These are phyloP conservation scores for Colletotrichum sp. DNA, from an alignment of 2,329 filamentous ascomycete genomes.

Conservation along the genomic window DNA sequence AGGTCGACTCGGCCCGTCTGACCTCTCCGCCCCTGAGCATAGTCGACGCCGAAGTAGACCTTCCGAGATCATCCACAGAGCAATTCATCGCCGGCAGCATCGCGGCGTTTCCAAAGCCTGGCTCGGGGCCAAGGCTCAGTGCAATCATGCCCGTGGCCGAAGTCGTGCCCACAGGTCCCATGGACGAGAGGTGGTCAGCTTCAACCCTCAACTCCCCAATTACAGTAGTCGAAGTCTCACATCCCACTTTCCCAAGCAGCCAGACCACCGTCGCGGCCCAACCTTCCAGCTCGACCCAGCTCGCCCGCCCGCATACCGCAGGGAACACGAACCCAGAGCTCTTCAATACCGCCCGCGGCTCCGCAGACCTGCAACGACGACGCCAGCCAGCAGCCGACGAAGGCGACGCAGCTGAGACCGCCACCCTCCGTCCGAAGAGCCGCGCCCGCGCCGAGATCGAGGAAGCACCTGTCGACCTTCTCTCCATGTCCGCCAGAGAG, in stretches of 20 bases:
- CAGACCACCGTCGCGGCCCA: neutral
- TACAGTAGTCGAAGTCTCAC: neutral
- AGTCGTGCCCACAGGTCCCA: conserved; percentile 27
- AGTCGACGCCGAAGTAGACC: neutral
- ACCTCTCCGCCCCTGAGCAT: conserved; percentile 3
- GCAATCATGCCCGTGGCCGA: conserved; percentile 45
- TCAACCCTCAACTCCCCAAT: conserved; percentile 14
- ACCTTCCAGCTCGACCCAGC: neutral
- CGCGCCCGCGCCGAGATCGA: neutral
- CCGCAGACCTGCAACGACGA: neutral
- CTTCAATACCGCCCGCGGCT: neutral
- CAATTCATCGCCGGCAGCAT: conserved; percentile 12
- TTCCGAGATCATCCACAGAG: neutral
- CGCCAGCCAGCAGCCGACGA: neutral
- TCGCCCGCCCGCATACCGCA: neutral
- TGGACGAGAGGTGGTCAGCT: conserved; percentile 19
- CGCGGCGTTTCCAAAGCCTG: neutral
- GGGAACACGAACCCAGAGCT: neutral
- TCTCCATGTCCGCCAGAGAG: conserved; percentile 9
- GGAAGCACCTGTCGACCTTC: neutral
- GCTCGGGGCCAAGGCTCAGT: conserved; percentile 30
- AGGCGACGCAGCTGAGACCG: neutral
- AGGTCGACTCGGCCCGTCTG: conserved; percentile 11
- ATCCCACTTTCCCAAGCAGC: neutral
- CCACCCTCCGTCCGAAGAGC: neutral